These are phyloP conservation scores for Carex littledalei DNA, from an alignment of 176 grass and related monocot genomes.

Conservation along the genomic window DNA sequence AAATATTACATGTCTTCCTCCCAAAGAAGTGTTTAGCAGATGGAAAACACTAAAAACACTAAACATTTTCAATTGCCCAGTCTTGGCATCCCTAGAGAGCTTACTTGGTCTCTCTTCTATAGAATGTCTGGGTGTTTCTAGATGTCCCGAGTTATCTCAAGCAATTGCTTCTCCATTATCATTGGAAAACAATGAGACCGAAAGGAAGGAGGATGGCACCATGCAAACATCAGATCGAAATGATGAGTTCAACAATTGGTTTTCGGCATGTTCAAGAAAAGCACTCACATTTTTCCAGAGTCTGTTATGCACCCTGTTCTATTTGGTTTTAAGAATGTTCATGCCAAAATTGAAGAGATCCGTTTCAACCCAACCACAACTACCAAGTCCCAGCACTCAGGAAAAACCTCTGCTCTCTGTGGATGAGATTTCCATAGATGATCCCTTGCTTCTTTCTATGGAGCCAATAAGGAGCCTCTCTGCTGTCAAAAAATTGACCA, in stretches of 20 bases:
- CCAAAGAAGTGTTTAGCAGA: not conserved
- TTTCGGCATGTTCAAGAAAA: no score
- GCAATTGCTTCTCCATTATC: not conserved
- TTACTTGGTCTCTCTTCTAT: not conserved
- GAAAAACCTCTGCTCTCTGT: not conserved
- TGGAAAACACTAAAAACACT: not conserved
- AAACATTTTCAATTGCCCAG: rapidly evolving
- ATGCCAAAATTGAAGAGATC: no score
- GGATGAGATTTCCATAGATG: not conserved
- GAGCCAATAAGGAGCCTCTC: constrained; percentile 17
- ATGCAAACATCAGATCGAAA: no score
- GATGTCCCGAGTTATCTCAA: not conserved
- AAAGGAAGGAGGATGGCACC: not conserved
- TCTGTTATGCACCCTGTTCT: no score
- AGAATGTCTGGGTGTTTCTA: not conserved
- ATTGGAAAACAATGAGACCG: not conserved
- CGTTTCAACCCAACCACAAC: not conserved
- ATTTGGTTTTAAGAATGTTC: no score
- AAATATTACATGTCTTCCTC: not conserved
- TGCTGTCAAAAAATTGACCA: not conserved
- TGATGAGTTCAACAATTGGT: no score
- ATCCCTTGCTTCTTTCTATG: not conserved
- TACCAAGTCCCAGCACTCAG: no score
- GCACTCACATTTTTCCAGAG: no score
- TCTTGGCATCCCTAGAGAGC: not conserved